These are phyloP conservation scores for Mucor circinelloides DNA, from an alignment of 371 early-diverging fungal genomes.

Conservation along the genomic window DNA sequence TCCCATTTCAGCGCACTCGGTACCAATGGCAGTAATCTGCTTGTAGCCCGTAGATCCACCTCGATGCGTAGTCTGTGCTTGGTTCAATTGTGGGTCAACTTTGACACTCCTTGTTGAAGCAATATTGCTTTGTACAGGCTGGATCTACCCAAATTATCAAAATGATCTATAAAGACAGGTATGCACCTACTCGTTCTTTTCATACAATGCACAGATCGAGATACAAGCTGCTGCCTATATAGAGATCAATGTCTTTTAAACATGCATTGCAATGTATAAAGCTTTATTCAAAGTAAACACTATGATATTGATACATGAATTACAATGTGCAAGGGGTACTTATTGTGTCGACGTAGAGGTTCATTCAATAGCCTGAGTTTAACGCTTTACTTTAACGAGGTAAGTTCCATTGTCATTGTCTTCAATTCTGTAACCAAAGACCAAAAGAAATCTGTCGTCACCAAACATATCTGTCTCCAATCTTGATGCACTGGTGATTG, in stretches of 20 bases:
- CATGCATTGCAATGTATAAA: too few species aligned
- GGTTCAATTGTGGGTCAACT: background rate
- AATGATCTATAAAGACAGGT: too few species aligned
- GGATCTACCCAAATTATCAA: too few species aligned
- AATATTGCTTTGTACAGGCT: too few species aligned
- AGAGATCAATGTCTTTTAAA: too few species aligned
- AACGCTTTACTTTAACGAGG: background rate
- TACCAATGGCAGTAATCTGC: background rate
- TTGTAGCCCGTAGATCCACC: background rate
- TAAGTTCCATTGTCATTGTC: background rate
- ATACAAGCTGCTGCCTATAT: too few species aligned
- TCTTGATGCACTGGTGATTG: background rate
- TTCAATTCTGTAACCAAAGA: background rate
- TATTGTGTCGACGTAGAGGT: background rate
- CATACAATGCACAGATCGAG: too few species aligned
- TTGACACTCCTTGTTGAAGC: background rate
- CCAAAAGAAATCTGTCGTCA: too few species aligned
- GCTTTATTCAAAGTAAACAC: too few species aligned
- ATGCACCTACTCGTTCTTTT: too few species aligned
- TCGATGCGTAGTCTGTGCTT: background rate
- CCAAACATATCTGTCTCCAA: background rate
- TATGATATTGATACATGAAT: too few species aligned
- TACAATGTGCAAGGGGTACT: background rate
- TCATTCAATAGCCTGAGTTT: background rate
- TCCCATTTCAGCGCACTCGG: background rate